phyloP scores from a whole-genome alignment of 2,329 filamentous ascomycete species.

The Hypoxylon sp. region DNA sequence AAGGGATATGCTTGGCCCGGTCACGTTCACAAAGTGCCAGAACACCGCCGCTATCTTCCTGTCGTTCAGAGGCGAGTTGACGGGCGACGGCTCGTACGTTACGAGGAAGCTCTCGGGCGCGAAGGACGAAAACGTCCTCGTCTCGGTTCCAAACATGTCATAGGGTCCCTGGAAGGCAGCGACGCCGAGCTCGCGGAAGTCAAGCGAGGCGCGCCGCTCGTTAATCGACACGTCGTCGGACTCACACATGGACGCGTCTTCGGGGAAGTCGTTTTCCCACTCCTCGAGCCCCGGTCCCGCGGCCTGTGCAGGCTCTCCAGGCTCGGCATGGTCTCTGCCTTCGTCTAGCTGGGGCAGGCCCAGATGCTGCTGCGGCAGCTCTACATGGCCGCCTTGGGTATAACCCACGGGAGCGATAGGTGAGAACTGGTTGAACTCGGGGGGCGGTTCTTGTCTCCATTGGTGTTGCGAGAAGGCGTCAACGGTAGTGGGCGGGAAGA shows the following conservation, averaged over 20 bases:
- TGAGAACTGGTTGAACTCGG: slow-evolving; percentile 40
- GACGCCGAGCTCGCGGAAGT: slow-evolving; percentile 52
- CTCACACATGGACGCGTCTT: slow-evolving; percentile 65
- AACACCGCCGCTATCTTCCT: slow-evolving; percentile 83
- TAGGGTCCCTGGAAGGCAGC: slow-evolving; percentile 49
- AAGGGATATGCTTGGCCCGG: slow-evolving; percentile 83
- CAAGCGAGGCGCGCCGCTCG: slow-evolving; percentile 41
- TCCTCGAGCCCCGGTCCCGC: slow-evolving; percentile 33
- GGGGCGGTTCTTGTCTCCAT: slow-evolving; percentile 36
- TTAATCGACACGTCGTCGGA: slow-evolving; percentile 29
- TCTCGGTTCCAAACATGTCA: slow-evolving; percentile 54
- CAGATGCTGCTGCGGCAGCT: slow-evolving; percentile 26
- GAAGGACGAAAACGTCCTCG: slow-evolving; percentile 59
- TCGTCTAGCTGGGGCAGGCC: slow-evolving; percentile 26
- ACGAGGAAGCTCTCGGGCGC: slow-evolving; percentile 62
- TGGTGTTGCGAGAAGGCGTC: slow-evolving; percentile 42
- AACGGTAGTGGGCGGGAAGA: slow-evolving; percentile 43
- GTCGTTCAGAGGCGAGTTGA: slow-evolving; percentile 79
- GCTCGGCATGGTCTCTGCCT: slow-evolving; percentile 34
- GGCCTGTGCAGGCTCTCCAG: slow-evolving; percentile 11
- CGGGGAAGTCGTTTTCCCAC: slow-evolving; percentile 58
- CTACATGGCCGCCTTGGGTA: slow-evolving; percentile 21
- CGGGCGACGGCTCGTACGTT: slow-evolving; percentile 70
- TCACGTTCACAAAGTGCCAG: slow-evolving; percentile 89
- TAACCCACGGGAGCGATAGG: slow-evolving; percentile 27